Evolutionary conservation across 2,329 filamentous ascomycete genomes (phyloP), one percentile per base, ranked within the genome.

Genomic region (Volutella citrinella): DNA sequence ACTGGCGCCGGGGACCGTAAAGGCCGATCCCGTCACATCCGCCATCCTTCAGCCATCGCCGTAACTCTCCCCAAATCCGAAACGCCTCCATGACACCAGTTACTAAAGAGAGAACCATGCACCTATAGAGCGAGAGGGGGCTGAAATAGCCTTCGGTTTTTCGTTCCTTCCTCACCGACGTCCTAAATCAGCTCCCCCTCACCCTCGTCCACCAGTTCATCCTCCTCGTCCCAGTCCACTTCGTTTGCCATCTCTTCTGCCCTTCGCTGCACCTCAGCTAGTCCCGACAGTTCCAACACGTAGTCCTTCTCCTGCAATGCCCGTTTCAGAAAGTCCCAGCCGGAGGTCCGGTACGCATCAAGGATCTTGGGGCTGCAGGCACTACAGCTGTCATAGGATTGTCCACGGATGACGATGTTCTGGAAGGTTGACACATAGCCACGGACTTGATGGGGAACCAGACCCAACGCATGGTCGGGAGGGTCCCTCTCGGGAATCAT

Each of bases 401-500:
- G 73, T 8, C 86, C 86, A 33, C 75, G 78, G 46, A 93, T 81
- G 22, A 83, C 70, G 39, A 90, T 70, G 45, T 84, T 89, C 52
- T 81, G 77, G 59, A 87, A 93, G 5, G 72, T 83, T 20, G 79
- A 77, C 15, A 90, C 69, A 57, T 85, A 90, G 16, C 87, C 87
- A 19, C 87, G 81, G 32, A 93, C 80, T 45, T 87, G 84, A 57
- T 94, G 87, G 2, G 87, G 87, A 1, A 93, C 77, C 11, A 84
- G 74, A 15, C 81, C 82, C 4, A 85, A 68, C 3, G 81, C 72
- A 50, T 84, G 76, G 33, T 76, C 66, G 5, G 61, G 63, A 13
- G 72, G 77, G 36, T 81, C 74, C 27, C 74, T 69, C 34, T 77
- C 74, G 31, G 74, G 74, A 4, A 61, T 46, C 2, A 56, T 46